phyloP scores from a whole-genome alignment of 139 green algal species.

The Spirogloea muscicola region DNA sequence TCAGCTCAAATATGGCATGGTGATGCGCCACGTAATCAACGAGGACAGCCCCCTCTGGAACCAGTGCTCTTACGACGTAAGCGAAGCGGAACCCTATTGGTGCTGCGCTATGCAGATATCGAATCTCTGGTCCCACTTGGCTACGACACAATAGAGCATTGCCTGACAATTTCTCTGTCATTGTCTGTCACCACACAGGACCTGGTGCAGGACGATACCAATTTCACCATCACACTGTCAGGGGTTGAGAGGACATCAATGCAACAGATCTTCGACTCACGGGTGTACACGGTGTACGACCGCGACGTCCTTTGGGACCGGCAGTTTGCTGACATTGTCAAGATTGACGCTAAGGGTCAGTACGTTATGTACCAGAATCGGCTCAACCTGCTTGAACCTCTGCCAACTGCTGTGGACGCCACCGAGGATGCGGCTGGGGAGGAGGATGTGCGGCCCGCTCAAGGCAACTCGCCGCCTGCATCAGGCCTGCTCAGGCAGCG shows the following conservation, averaged over 20 bases:
- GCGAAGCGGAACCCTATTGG: neutral
- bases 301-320: conserved; percentile 16
- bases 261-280: neutral
- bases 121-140: neutral
- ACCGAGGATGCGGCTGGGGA: too few relatives aligned
- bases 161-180: neutral
- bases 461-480: too few relatives aligned
- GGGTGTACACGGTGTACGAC: conserved; percentile 4
- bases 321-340: conserved; percentile 12
- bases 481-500: too few relatives aligned
- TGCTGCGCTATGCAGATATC: neutral
- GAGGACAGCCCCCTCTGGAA: conserved; percentile 7
- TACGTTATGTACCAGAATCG: neutral
- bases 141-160: neutral
- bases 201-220: neutral
- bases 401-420: too few relatives aligned
- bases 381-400: conserved; percentile 1
- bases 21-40: conserved; percentile 12
- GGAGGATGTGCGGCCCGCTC: too few relatives aligned
- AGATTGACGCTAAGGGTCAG: neutral
- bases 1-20: conserved; percentile 9
- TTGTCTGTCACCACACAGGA: neutral
- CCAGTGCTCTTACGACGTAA: neutral
- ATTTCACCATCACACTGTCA: neutral
- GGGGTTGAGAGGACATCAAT: conserved; percentile 17